Evolutionary conservation across 805 yeast genomes (phyloP), one percentile per base, ranked within the genome.

Genomic region (Tetrapisispora namnaoensis): DNA sequence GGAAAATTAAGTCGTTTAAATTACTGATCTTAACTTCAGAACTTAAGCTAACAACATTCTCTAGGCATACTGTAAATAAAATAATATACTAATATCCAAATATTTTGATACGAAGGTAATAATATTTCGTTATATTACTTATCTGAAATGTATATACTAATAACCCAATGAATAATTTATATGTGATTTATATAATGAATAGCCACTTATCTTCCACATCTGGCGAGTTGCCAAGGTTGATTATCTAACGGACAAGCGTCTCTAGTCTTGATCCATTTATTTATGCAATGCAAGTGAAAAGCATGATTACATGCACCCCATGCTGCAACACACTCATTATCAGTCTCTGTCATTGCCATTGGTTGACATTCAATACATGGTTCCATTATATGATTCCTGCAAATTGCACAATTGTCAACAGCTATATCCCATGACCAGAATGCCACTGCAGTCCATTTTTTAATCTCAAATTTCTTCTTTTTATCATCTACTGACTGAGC

Each of bases 361-460:
- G 95, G 95, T 66, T 88, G 96, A 65, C 99, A 93, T 66, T 90
- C 98, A 55, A 93, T 86, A 66, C 99, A 93, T 17, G 93, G 93
- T 61, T 93, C 99, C 99, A 93, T 93, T 56, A 93, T 77, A 68
- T 91, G 97, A 68, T 91, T 93, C 64, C 98, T 78, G 75, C 99
- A 93, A 65, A 93, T 93, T 37, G 99, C 98, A 73, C 99, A 93
- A 48, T 87, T 88, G 55, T 95, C 99, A 48, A 88, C 91, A 35
- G 82, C 91, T 52, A 88, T 85, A 69, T 88, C 96, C 99, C 99
- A 93, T 0, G 97, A 88, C 99, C 99, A 93, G 65, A 93, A 88
- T n/a, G 98, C 98, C 44, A 93, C 99, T 0, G 98, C 98, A 14
- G 96, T 89, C 98, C 99, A 91, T 72, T 90, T 93, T 64, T 88